Conservation (phyloP, 371 early-diverging fungal species). For the Mortierella sp. region DNA sequence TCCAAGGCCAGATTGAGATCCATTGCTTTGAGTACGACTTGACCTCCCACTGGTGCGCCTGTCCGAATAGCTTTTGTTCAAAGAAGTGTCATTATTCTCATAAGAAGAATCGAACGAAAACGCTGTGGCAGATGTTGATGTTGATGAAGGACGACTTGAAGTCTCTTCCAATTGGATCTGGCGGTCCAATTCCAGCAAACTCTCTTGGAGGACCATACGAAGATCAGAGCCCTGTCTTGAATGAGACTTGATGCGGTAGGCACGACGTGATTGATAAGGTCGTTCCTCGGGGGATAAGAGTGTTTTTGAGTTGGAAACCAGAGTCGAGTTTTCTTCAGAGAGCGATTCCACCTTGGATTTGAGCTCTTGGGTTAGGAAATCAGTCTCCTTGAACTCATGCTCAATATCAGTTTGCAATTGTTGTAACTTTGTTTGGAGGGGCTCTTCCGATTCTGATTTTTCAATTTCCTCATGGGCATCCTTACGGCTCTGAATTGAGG, state of each 20-base stretch:
- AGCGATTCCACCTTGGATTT: slow-evolving; percentile 13
- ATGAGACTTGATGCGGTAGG: background rate
- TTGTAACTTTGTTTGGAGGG: slow-evolving; percentile 14
- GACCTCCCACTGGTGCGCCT: background rate
- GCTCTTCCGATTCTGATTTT: background rate
- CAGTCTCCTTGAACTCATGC: slow-evolving; percentile 27
- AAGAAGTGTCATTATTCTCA: background rate
- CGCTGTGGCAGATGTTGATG: slow-evolving; percentile 7
- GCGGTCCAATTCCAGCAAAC: slow-evolving; percentile 35
- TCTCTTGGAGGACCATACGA: slow-evolving; percentile 27
- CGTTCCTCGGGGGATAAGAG: background rate
- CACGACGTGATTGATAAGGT: background rate
- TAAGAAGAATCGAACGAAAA: slow-evolving; percentile 7
- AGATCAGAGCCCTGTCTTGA: slow-evolving; percentile 13
- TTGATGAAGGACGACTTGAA: slow-evolving; percentile 17
- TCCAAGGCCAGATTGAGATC: slow-evolving; percentile 12
- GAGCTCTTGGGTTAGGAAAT: slow-evolving; percentile 11
- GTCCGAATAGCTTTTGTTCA: background rate
- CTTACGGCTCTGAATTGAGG: slow-evolving; percentile 5
- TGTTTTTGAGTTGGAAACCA: background rate
- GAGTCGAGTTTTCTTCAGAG: slow-evolving; percentile 12
- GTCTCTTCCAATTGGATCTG: slow-evolving; percentile 22
- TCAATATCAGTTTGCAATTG: slow-evolving; percentile 31
- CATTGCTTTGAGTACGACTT: slow-evolving; percentile 16
- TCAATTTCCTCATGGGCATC: background rate